A percentile compares a stretch with the other conserved stretches of the same genome.
These are phyloP conservation scores for Pythium phragmiticola DNA, from an alignment of 352 stramenopile genomes.

Conservation along the genomic window DNA sequence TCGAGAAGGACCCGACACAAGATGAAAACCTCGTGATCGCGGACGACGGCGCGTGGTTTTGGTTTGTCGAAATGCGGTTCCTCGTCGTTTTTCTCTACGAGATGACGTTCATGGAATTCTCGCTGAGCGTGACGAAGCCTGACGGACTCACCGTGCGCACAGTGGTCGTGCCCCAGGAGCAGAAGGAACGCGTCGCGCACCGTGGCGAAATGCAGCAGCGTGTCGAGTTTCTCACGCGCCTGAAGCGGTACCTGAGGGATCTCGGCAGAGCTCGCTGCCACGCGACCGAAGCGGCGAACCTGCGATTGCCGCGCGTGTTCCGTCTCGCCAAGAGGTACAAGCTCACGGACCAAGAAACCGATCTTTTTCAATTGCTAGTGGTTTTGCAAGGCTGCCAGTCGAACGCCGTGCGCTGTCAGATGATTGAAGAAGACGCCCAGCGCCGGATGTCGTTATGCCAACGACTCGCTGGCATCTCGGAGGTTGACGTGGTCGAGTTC, in stretches of 20 bases:
- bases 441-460: constrained; percentile 76
- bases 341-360: constrained; percentile 66
- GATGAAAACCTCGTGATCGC: constrained; percentile 33
- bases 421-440: constrained; percentile 81
- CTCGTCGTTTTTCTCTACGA: constrained; percentile 82
- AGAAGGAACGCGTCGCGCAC: constrained; percentile 60
- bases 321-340: constrained; percentile 78
- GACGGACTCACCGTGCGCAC: constrained; percentile 52
- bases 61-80: constrained; percentile 81
- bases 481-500: constrained; percentile 86
- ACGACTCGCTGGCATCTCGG: constrained; percentile 73
- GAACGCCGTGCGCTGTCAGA: constrained; percentile 80
- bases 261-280: constrained; percentile 52
- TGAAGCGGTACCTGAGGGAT: constrained; percentile 63
- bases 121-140: constrained; percentile 77
- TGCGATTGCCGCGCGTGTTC: constrained; percentile 59
- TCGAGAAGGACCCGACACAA: constrained; percentile 51
- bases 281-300: constrained; percentile 36
- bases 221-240: constrained; percentile 56
- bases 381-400: constrained; percentile 84
- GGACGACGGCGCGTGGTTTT: constrained; percentile 75
- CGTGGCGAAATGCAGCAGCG: constrained; percentile 78
- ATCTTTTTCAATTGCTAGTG: constrained; percentile 79
- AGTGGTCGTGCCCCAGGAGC: constrained; percentile 19
- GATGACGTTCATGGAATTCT: constrained; percentile 87